Base-by-base conservation (phyloP, 306 rosid genomes). In the Hippophae tibetana region DNA sequence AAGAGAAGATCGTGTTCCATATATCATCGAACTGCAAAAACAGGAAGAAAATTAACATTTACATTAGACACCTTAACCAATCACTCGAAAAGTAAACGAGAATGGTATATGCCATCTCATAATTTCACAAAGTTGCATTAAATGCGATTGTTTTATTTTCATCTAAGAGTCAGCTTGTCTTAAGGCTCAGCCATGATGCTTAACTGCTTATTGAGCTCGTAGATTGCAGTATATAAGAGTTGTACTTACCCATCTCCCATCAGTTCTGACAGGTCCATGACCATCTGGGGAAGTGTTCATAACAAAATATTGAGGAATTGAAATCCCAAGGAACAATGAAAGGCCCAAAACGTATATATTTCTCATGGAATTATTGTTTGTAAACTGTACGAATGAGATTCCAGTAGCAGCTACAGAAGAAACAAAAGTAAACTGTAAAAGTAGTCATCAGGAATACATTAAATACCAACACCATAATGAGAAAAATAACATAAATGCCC, bases 291-390 rank as follows among this genome's bases (percentile, higher is more conserved):
- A 12, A 3, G 95, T 82, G 79, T 72, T 78, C 43, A 43, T 71
- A 60, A 80, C 62, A 12, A 93, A 93, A 61, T 93, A 93, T 76
- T 93, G 99, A 56, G 97, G 78, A 67, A 93, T 84, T 47, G 99
- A 93, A 25, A 93, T 84, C 42, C 87, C 88, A 13, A 93, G 95
- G 72, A 88, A 88, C 78, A 93, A 57, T 57, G 95, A 42, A 69
- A 93, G 74, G 52, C 99, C 99, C 51, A 88, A 66, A 54, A 89
- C 64, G 55, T 93, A 93, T 14, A 86, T 71, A 64, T 93, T 93
- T 76, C 99, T 84, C 77, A 93, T 78, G 59, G 87, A 83, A 73
- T 92, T 92, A 60, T 5, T 74, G 72, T 92, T 92, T 13, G 78
- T 62, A 58, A 79, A 82, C 69, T 82, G 85, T 1, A 71, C 54